A percentile compares a stretch with the other conserved stretches of the same genome.
phyloP scores from a whole-genome alignment of 805 yeast genomes.

The Spathaspora gorwiae region DNA sequence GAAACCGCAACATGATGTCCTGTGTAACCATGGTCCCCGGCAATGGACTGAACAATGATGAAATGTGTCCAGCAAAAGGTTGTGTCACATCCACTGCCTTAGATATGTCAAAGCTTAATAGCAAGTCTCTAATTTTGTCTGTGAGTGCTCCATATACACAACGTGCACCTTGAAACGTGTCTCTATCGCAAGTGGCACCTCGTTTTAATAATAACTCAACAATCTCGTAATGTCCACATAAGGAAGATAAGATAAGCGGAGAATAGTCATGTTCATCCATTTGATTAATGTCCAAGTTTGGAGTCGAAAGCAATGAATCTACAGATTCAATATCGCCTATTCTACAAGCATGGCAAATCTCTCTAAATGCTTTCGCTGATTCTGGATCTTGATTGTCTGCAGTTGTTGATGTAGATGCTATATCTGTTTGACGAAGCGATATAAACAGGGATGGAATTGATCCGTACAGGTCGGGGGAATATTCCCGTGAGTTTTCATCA shows the following conservation, averaged over 20 bases:
- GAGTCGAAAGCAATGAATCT: conserved; percentile 48
- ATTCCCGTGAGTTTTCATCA: not conserved
- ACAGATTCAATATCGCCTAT: conserved; percentile 64
- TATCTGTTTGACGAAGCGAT: not conserved
- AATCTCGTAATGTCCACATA: conserved; percentile 68
- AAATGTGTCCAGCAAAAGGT: conserved; percentile 69
- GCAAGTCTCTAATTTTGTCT: conserved; percentile 55
- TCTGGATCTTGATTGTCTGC: conserved; percentile 1
- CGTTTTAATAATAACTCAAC: conserved; percentile 54
- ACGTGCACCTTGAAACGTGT: conserved; percentile 73
- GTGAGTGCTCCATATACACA: conserved; percentile 77
- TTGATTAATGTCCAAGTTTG: conserved; percentile 37
- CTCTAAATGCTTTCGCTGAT: conserved; percentile 28
- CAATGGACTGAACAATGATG: conserved; percentile 38
- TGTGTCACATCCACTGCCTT: conserved; percentile 63
- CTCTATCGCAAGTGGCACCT: conserved; percentile 78
- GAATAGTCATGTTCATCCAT: conserved; percentile 73
- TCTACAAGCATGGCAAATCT: conserved; percentile 63
- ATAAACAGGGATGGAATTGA: not conserved
- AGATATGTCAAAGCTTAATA: conserved; percentile 59
- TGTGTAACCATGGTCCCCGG: conserved; percentile 18
- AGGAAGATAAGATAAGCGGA: conserved; percentile 66
- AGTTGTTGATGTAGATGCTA: not conserved
- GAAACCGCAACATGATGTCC: conserved; percentile 29
- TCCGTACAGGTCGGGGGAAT: not conserved